phyloP scores from a whole-genome alignment of 1,139 yeast species.

The Schizosaccharomyces versatilis region DNA sequence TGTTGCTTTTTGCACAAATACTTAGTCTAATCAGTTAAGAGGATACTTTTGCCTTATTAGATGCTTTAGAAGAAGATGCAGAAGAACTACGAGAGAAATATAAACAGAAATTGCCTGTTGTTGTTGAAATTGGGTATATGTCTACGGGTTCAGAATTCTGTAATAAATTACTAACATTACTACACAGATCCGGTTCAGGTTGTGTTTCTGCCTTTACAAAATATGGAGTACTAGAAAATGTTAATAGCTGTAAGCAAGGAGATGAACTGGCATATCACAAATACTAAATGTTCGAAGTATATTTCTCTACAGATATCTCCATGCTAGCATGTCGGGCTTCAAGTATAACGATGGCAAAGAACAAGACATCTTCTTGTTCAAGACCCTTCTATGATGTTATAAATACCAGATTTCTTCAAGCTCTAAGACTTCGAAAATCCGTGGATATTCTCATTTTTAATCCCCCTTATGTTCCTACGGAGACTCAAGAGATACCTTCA shows the following conservation, averaged over 20 bases:
- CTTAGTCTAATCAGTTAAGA: neutral
- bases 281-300: constrained; percentile 5
- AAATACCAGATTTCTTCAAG: constrained; percentile 6
- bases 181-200: constrained; percentile 10
- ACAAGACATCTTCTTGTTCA: neutral
- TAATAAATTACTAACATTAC: neutral
- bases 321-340: constrained; percentile 9
- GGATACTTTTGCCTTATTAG: constrained; percentile 11
- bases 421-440: constrained; percentile 1
- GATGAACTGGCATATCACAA: neutral
- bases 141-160: neutral
- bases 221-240: constrained; percentile 1
- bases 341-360: constrained; percentile 2
- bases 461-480: constrained; percentile 12
- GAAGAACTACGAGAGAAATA: constrained; percentile 1
- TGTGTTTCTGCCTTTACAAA: constrained; percentile 10
- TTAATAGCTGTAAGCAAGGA: neutral
- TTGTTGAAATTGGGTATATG: constrained; percentile 5
- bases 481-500: constrained; percentile 5
- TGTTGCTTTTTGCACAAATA: neutral
- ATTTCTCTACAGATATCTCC: constrained; percentile 10
- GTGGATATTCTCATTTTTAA: constrained; percentile 10
- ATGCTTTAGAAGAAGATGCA: constrained; percentile 11
- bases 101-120: neutral
- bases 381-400: neutral